These are phyloP conservation scores for Gynandropsis gynandra DNA, from an alignment of 345 rosid genomes.

Conservation along the genomic window DNA sequence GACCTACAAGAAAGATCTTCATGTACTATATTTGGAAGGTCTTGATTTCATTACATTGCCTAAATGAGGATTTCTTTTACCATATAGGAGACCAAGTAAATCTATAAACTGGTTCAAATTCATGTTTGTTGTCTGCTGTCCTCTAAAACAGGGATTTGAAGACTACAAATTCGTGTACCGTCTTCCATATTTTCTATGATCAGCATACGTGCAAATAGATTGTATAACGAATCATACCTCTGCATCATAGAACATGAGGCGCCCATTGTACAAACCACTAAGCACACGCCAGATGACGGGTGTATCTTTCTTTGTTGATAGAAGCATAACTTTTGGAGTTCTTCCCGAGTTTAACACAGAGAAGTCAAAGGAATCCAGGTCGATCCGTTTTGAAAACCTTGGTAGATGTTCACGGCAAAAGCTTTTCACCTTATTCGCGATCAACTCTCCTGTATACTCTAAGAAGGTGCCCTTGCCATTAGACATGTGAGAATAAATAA, in stretches of 20 bases:
- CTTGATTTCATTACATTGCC: too few species aligned
- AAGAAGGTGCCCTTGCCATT: slow-evolving; percentile 52
- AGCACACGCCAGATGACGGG: slow-evolving; percentile 88
- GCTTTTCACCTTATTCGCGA: slow-evolving; percentile 42
- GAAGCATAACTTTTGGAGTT: slow-evolving; percentile 59
- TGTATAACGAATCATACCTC: slow-evolving; percentile 39
- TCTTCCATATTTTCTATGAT: not conserved
- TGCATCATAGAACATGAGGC: slow-evolving; percentile 48
- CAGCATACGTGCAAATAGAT: not conserved
- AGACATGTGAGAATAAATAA: slow-evolving; percentile 51
- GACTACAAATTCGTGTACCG: not conserved
- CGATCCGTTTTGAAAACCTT: slow-evolving; percentile 53
- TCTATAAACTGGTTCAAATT: too few species aligned
- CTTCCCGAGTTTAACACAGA: slow-evolving; percentile 27
- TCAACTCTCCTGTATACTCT: slow-evolving; percentile 64
- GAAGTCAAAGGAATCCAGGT: slow-evolving; percentile 37
- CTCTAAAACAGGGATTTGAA: not conserved
- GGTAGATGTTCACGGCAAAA: slow-evolving; percentile 84
- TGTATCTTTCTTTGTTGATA: slow-evolving; percentile 77
- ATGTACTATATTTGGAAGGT: too few species aligned
- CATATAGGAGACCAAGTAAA: not conserved
- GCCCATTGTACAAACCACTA: slow-evolving; percentile 64
- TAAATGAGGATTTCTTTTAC: not conserved
- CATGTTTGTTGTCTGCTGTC: not conserved
- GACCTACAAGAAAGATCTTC: slow-evolving; percentile 45